These are phyloP conservation scores for Heliamphora pulchella DNA, from an alignment of 179 eudicot genomes.

Conservation along the genomic window DNA sequence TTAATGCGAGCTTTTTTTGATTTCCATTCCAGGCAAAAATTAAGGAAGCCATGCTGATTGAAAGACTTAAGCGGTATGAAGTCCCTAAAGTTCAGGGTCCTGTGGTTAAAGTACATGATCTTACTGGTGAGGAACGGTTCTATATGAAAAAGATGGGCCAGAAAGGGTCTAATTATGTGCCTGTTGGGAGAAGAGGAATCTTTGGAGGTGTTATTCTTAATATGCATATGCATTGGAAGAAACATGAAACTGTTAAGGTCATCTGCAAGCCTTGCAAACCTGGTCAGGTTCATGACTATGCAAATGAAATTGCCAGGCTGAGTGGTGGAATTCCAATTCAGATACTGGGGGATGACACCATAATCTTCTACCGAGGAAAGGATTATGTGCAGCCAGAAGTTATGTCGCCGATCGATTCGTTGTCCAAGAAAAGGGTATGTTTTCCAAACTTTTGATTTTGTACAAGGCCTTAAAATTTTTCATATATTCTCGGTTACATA, in stretches of 20 bases:
- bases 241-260: constrained; percentile 89
- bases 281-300: constrained; percentile 81
- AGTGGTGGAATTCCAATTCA: constrained; percentile 90
- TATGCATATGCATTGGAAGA: constrained; percentile 99
- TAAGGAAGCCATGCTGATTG: constrained; percentile 67
- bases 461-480: not conserved
- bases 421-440: constrained; percentile 84
- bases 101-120: constrained; percentile 46
- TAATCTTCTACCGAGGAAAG: constrained; percentile 81
- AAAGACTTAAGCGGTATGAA: constrained; percentile 77
- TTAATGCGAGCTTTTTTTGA: not conserved
- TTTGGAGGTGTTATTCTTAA: constrained; percentile 96
- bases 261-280: constrained; percentile 93
- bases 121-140: constrained; percentile 82
- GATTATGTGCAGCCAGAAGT: constrained; percentile 80
- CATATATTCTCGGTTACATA: not conserved
- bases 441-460: not conserved
- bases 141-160: constrained; percentile 94
- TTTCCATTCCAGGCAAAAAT: constrained; percentile 57
- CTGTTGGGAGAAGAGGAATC: constrained; percentile 85
- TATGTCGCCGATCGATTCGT: constrained; percentile 88
- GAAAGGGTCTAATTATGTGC: constrained; percentile 84
- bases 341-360: constrained; percentile 71
- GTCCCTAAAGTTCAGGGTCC: constrained; percentile 77
- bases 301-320: constrained; percentile 73